Evolutionary conservation across 139 green algal genomes (phyloP).

Genomic region (Chlamydomonas eustigma): DNA sequence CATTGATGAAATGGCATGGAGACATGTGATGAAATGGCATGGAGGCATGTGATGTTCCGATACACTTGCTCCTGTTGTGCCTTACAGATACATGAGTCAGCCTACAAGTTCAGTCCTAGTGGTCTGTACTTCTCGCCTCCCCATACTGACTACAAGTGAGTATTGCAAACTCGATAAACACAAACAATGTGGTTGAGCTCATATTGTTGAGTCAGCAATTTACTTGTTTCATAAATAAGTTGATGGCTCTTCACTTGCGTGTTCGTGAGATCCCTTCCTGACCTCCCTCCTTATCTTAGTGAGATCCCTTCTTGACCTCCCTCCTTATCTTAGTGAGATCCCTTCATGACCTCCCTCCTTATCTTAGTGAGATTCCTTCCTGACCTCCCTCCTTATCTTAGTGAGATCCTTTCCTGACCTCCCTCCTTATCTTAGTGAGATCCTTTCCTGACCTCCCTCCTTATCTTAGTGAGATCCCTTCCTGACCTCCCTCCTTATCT

Average conservation of each 20-base stretch:
- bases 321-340: background rate
- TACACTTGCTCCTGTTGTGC: no score
- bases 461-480: background rate
- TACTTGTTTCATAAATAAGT: no score
- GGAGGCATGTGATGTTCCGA: no score
- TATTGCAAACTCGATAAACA: background rate
- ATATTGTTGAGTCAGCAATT: no score
- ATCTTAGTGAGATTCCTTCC: no score
- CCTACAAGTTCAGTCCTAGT: constrained; percentile 42
- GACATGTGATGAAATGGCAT: no score
- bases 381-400: background rate
- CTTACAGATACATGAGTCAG: constrained; percentile 33
- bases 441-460: background rate
- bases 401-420: background rate
- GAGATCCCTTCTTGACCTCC: background rate
- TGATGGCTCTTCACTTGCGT: no score
- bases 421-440: background rate
- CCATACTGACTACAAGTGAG: constrained; percentile 41
- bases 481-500: background rate
- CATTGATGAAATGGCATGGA: no score
- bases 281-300: background rate
- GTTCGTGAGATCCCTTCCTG: background rate
- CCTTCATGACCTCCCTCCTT: background rate
- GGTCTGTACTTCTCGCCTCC: constrained; percentile 53
- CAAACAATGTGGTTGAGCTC: no score